phyloP scores from a whole-genome alignment of 164 flowering plant genomes.

The Aristolochia contorta region DNA sequence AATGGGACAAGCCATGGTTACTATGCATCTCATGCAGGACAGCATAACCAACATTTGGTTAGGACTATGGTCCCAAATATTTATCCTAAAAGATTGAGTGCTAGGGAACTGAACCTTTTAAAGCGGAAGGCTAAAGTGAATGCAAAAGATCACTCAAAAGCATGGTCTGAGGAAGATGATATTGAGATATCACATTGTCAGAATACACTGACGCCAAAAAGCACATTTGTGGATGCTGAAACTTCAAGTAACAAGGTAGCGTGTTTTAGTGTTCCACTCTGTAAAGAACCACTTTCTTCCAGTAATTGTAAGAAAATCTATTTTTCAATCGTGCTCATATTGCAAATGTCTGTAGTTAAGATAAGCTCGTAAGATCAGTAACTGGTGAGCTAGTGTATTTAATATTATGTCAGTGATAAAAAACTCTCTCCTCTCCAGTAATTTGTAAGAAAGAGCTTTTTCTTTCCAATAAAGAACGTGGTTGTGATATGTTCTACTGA shows the following conservation, averaged over 20 bases:
- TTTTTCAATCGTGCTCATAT: too few species aligned
- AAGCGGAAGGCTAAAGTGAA: constrained; percentile 89
- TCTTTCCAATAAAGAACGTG: too few species aligned
- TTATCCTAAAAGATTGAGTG: constrained; percentile 73
- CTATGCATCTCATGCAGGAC: constrained; percentile 33
- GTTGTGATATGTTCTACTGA: too few species aligned
- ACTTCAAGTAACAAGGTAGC: constrained; percentile 24
- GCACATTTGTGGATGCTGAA: constrained; percentile 28
- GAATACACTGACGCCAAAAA: constrained; percentile 34
- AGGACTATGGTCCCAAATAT: constrained; percentile 63
- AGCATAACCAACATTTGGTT: constrained; percentile 51
- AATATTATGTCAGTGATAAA: too few species aligned
- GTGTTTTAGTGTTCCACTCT: background rate
- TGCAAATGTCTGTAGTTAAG: too few species aligned
- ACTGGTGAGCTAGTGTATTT: too few species aligned
- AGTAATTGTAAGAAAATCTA: too few species aligned
- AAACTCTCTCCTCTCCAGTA: too few species aligned
- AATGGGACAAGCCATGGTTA: constrained; percentile 44
- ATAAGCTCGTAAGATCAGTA: too few species aligned
- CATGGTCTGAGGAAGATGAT: constrained; percentile 69
- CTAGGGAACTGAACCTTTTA: constrained; percentile 77
- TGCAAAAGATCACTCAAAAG: constrained; percentile 69
- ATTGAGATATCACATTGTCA: constrained; percentile 36
- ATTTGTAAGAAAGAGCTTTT: too few species aligned
- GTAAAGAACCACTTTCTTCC: too few species aligned